Evolutionary conservation across 306 rosid genomes (phyloP).

Genomic region (Carpinus viminea): DNA sequence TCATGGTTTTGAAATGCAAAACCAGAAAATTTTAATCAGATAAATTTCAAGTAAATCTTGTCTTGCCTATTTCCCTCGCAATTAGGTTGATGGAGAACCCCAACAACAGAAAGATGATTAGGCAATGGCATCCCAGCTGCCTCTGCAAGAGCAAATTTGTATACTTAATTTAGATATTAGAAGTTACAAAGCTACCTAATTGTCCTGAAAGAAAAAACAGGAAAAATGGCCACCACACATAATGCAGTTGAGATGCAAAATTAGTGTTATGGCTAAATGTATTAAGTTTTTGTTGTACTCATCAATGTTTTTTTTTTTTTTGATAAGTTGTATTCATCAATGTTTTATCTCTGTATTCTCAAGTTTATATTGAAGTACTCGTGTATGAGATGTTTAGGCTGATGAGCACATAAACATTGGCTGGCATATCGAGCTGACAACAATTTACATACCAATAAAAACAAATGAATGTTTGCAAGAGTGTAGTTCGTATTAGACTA

Average conservation of each 20-base stretch:
- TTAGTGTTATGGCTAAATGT: neutral
- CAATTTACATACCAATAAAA: neutral
- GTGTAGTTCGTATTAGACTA: neutral
- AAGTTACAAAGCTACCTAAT: conserved; percentile 12
- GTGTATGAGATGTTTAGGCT: neutral
- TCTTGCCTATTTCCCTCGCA: conserved; percentile 81
- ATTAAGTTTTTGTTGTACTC: neutral
- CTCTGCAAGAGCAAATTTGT: conserved; percentile 52
- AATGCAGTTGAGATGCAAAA: neutral
- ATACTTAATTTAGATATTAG: conserved; percentile 19
- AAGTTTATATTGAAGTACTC: neutral
- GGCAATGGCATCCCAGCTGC: conserved; percentile 66
- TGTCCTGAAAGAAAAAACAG: neutral
- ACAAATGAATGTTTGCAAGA: neutral
- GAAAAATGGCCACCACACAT: neutral
- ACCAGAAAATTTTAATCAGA: conserved; percentile 26
- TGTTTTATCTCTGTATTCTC: neutral
- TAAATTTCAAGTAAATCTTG: conserved; percentile 29
- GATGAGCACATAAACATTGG: neutral
- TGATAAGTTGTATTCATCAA: neutral
- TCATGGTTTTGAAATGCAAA: conserved; percentile 25
- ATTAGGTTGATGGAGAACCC: conserved; percentile 79
- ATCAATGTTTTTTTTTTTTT: neutral
- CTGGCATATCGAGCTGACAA: neutral
- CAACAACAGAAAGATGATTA: conserved; percentile 70